These are phyloP conservation scores for Colletotrichum scovillei DNA, from an alignment of 2,329 filamentous ascomycete genomes.

Conservation along the genomic window DNA sequence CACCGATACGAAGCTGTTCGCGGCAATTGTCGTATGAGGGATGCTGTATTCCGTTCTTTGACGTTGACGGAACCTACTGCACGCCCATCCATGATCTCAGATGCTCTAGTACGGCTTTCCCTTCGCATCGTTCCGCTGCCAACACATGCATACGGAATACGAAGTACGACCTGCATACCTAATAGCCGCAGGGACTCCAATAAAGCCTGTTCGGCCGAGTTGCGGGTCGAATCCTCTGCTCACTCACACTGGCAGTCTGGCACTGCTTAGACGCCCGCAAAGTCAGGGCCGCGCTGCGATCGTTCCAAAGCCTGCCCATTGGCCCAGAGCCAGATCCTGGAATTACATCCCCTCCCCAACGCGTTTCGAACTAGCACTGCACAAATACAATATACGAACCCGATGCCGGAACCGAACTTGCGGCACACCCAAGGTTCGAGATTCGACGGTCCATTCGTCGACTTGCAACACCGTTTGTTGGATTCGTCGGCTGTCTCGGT, in stretches of 20 bases:
- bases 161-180: background rate
- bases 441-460: background rate
- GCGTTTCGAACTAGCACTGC: background rate
- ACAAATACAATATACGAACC: background rate
- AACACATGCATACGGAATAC: background rate
- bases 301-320: background rate
- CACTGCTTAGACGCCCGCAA: background rate
- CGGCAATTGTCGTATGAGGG: background rate
- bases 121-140: conserved; percentile 3
- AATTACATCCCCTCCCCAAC: background rate
- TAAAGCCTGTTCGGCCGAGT: conserved; percentile 27
- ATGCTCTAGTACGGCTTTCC: background rate
- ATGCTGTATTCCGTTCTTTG: conserved; percentile 12
- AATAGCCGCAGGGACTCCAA: background rate
- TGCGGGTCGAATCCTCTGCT: conserved; percentile 6
- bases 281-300: conserved; percentile 2
- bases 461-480: background rate
- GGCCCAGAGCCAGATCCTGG: conserved; percentile 3
- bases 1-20: conserved; percentile 21
- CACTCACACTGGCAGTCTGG: background rate
- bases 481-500: conserved; percentile 14
- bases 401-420: conserved; percentile 25
- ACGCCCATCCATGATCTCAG: background rate
- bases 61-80: background rate
- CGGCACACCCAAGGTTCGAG: background rate